Percentiles rank a stretch among this genome's conserved stretches.
phyloP scores from a whole-genome alignment of 2,329 filamentous ascomycete genomes.

The Zymoseptoria ardabiliae region DNA sequence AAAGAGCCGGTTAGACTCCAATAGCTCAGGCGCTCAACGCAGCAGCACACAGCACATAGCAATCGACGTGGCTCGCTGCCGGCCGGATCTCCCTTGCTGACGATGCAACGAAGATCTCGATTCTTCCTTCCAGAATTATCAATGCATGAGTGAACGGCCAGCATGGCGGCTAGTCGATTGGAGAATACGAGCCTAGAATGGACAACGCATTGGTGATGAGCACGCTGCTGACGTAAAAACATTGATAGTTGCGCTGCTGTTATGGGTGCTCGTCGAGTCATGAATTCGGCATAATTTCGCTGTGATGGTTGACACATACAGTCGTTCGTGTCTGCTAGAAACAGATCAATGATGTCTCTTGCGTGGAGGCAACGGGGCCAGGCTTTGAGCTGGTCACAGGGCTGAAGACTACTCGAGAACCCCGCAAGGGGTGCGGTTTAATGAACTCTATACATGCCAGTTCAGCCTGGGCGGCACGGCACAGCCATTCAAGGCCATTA shows the following conservation, averaged over 20 bases:
- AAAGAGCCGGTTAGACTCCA: background rate
- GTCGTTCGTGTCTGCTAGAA: background rate
- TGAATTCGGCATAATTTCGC: background rate
- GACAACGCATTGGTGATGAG: background rate
- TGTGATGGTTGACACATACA: background rate
- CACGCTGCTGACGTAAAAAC: background rate
- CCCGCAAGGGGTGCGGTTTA: background rate
- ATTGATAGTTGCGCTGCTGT: background rate
- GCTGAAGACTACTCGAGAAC: background rate
- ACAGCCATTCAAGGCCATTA: background rate
- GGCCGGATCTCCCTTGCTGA: background rate
- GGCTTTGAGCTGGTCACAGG: background rate
- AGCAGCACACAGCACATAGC: background rate
- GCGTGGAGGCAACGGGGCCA: too few relatives aligned
- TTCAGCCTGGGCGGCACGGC: background rate
- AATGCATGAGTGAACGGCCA: background rate
- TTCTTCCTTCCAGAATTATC: background rate
- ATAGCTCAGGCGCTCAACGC: background rate
- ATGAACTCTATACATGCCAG: background rate
- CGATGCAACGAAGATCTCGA: background rate
- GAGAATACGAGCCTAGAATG: background rate
- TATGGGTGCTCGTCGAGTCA: background rate
- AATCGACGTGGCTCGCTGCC: background rate
- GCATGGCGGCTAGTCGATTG: background rate
- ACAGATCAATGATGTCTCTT: background rate